A percentile compares a stretch with the other conserved stretches of the same genome.
Evolutionary conservation across 2,329 filamentous ascomycete genomes (phyloP).

Genomic region (Trichoderma breve): DNA sequence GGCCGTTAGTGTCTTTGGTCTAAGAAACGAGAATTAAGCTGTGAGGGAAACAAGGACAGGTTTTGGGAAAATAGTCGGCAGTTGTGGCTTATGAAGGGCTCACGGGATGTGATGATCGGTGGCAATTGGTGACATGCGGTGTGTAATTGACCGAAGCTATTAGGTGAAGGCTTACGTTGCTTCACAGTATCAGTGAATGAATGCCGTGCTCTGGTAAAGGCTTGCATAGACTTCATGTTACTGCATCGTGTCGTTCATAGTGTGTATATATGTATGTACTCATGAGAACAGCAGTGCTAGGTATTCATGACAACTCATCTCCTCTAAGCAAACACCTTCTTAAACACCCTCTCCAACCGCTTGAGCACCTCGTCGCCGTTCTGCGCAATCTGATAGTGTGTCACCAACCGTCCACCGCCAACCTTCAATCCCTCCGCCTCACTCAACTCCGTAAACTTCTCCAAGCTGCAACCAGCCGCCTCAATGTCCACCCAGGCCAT

Average conservation of each 20-base stretch:
- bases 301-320: not conserved
- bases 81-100: not conserved
- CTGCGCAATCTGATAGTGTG: constrained; percentile 61
- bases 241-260: not conserved
- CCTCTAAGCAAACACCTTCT: constrained; percentile 31
- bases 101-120: not conserved
- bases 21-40: too few relatives aligned
- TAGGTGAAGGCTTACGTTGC: not conserved
- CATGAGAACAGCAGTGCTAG: not conserved
- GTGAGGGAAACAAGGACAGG: not conserved
- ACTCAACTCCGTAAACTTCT: constrained; percentile 41
- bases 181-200: not conserved
- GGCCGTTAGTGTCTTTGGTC: not conserved
- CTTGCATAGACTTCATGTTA: not conserved
- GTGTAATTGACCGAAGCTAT: not conserved
- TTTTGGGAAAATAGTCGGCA: not conserved
- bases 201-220: not conserved
- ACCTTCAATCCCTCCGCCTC: constrained; percentile 44
- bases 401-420: constrained; percentile 43
- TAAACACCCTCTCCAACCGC: constrained; percentile 56
- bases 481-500: constrained; percentile 84
- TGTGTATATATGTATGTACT: not conserved
- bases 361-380: constrained; percentile 58
- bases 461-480: constrained; percentile 47
- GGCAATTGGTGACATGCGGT: not conserved